A percentile compares a stretch with the other conserved stretches of the same genome.
Evolutionary conservation across 768 basidiomycete genomes (phyloP).

Genomic region (Rhizopogon sp.): DNA sequence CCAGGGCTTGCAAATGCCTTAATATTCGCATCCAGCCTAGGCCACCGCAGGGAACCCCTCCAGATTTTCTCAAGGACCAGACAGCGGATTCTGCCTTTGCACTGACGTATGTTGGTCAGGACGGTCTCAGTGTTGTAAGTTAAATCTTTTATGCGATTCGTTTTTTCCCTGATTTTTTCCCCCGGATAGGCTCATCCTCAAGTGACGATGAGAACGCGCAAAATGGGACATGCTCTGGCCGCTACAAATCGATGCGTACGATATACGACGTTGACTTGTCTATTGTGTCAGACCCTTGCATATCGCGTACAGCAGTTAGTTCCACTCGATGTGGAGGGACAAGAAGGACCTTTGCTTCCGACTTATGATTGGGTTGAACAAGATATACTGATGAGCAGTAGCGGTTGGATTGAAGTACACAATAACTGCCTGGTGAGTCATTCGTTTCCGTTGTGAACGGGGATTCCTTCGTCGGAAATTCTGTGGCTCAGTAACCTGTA

Average conservation of each 20-base stretch:
- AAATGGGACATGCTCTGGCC: constrained; percentile 36
- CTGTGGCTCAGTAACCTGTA: background rate
- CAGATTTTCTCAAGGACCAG: constrained; percentile 27
- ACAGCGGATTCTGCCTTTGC: constrained; percentile 36
- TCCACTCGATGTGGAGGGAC: constrained; percentile 50
- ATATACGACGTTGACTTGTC: constrained; percentile 62
- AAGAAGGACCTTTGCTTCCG: constrained; percentile 63
- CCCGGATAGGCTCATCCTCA: constrained; percentile 55
- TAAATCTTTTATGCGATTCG: background rate
- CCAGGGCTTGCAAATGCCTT: constrained; percentile 64
- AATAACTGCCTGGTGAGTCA: constrained; percentile 61
- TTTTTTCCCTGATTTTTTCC: constrained; percentile 5
- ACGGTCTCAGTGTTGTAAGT: constrained; percentile 64
- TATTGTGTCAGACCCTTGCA: constrained; percentile 56
- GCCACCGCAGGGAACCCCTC: constrained; percentile 22
- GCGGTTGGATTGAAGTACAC: constrained; percentile 72
- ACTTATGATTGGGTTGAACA: constrained; percentile 75
- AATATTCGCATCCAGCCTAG: constrained; percentile 51
- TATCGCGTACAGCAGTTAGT: constrained; percentile 69
- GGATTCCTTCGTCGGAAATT: background rate
- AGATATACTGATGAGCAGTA: constrained; percentile 60
- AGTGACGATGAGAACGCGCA: constrained; percentile 61
- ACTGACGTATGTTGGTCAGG: constrained; percentile 58
- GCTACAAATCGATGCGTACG: constrained; percentile 49
- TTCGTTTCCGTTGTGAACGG: background rate